Evolutionary conservation across 2,329 filamentous ascomycete species (phyloP), one percentile per base, ranked within the genome.

Genomic region (Colletotrichum cordylinicola): DNA sequence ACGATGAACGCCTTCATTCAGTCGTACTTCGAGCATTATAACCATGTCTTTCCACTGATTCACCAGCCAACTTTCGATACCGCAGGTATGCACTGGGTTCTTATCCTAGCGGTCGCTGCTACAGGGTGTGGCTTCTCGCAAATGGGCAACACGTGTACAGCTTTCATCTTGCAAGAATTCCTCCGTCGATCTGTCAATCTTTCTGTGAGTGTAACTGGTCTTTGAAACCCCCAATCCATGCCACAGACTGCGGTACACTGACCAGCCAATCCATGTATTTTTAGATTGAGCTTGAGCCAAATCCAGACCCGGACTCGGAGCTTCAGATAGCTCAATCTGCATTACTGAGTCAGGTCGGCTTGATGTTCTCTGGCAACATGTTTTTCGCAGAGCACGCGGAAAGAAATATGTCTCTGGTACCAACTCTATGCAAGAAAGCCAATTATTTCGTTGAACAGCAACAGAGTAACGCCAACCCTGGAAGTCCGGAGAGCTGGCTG

Each of bases 321-420:
- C 58, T 61, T 61, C 8, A 31, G 12, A 15, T 35, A 16, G 15
- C 52, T 9, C 67, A 70, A 35, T 33, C 55, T 18, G 52, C 58
- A 2, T 35, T 70, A 21, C 55, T 70, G 6, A 27, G 67, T 48
- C 67, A 70, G 24, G 60, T 70, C 4, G 67, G 67, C 4, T 62
- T 70, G 18, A 70, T 70, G 33, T 70, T 70, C 35, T 62, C 67
- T 10, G 67, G 55, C 35, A 70, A 43, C 21, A 70, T 70, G 67
- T 70, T 24, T n/a, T 70, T 70, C 18, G 12, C 35, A 7, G 67
- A 70, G 12, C 67, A 70, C 35, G 67, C 67, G 8, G 55, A 70
- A 27, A 70, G 33, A 7, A 70, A 29, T n/a, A 70, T 70, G 67
- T 70, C 67, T 39, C n/a, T 70, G 8, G 27, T 70, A 6, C 33